A percentile compares a stretch with the other conserved stretches of the same genome.
phyloP scores from a whole-genome alignment of 352 stramenopile genomes.

The Phytophthora capsici region DNA sequence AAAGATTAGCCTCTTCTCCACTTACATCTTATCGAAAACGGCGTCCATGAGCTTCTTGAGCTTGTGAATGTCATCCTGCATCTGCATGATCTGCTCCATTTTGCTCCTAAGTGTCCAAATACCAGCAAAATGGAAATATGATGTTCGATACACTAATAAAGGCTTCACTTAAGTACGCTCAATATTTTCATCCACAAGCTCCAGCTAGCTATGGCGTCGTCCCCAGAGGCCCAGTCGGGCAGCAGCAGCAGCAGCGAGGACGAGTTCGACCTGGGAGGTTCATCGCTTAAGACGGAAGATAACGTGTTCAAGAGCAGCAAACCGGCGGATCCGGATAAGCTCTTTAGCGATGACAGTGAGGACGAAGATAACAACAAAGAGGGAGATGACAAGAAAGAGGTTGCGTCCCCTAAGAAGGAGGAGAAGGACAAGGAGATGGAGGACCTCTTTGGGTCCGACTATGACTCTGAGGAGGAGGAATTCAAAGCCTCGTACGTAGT shows the following conservation, averaged over 20 bases:
- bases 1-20: neutral
- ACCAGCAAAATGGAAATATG: neutral
- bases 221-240: conserved; percentile 58
- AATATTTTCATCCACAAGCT: no score
- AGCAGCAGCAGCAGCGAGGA: conserved; percentile 81
- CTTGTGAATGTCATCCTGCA: conserved; percentile 93
- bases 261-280: conserved; percentile 70
- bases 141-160: neutral
- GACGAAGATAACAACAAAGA: conserved; percentile 38
- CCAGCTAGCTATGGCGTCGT: conserved; percentile 50
- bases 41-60: conserved; percentile 92
- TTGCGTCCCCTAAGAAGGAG: conserved; percentile 36
- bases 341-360: conserved; percentile 81
- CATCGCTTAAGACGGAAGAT: conserved; percentile 32
- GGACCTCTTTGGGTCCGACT: conserved; percentile 90
- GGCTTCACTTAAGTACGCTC: no score
- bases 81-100: conserved; percentile 92
- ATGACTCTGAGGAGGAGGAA: conserved; percentile 89
- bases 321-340: conserved; percentile 46
- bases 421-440: conserved; percentile 88
- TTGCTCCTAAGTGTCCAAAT: neutral
- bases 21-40: conserved; percentile 88
- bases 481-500: conserved; percentile 85
- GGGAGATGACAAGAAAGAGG: conserved; percentile 28
- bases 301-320: conserved; percentile 12